Base-by-base conservation (phyloP, 257 asterid species). In the Solanum peruvianum region DNA sequence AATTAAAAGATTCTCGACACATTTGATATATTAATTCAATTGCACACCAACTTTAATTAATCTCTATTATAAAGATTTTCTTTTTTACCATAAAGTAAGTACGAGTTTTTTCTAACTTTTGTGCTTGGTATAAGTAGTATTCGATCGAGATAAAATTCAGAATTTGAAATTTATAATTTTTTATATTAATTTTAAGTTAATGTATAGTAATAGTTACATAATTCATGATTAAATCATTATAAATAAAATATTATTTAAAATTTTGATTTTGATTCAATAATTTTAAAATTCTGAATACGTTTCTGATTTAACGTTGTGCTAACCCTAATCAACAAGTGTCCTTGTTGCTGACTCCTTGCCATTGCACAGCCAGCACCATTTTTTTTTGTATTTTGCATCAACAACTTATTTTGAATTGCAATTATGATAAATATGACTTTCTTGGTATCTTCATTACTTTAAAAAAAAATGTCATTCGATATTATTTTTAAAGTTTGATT, bases 231-330 rank as follows among this genome's bases (percentile, higher is more conserved):
- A 62, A 4, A 64, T 0, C 1, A 25, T 66, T 25, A 66, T 66
- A 12, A 64, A 64, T 5, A 11, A 31, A 9, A 16, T 14, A 0
- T 16, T 0, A 33, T 71, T 69, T 71, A 16, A 52, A 52, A 52
- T 0, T 15, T 69, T 3, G 1, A 70, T 9, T 3, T 56, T 0
- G 0, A 33, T 16, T 10, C 0, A 0, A 0, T 7, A 18, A 70
- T 31, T 33, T 70, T 20, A 37, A 72, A 72, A 37, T 73, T 4
- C 4, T 73, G 11, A 37, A 37, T 73, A 6, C 8, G 1, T 9
- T 3, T 18, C 5, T 37, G 0, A 20, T 10, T 0, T 0, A 0
- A 18, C 0, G 15, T 70, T 3, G 0, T 18, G 27, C 23, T 1
- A 35, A 71, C 80, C 47, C 37, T 35, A 72, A 72, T 27, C 47